phyloP scores from a whole-genome alignment of 768 basidiomycete genomes.

The Cantharellus cinnabarinus region DNA sequence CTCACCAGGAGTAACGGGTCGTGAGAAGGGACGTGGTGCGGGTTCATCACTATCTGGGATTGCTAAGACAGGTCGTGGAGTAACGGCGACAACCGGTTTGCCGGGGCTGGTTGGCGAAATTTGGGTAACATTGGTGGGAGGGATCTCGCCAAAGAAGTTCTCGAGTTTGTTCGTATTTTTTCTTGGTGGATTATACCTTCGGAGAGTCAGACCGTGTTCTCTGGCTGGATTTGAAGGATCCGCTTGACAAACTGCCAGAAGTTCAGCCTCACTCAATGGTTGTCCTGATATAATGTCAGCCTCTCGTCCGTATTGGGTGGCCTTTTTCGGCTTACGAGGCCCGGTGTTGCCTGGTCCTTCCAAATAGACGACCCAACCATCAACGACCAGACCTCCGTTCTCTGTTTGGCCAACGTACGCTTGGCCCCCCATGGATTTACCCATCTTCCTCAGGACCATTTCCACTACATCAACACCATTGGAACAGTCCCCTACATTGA shows the following conservation, averaged over 20 bases:
- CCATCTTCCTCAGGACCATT: conserved; percentile 77
- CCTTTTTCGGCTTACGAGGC: background rate
- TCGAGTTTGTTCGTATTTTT: conserved; percentile 23
- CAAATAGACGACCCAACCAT: conserved; percentile 77
- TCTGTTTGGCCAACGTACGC: conserved; percentile 30
- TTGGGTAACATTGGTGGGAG: conserved; percentile 13
- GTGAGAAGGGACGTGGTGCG: background rate
- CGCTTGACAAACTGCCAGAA: conserved; percentile 67
- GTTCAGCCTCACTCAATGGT: conserved; percentile 60
- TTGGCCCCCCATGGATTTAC: conserved; percentile 26
- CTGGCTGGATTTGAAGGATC: conserved; percentile 59
- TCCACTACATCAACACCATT: conserved; percentile 77
- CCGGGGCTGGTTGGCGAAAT: conserved; percentile 18
- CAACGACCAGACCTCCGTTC: conserved; percentile 58
- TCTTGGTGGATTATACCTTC: conserved; percentile 21
- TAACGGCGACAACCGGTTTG: conserved; percentile 8
- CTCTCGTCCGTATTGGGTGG: background rate
- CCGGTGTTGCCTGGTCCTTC: conserved; percentile 33
- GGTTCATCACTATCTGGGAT: conserved; percentile 1
- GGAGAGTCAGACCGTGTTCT: conserved; percentile 58
- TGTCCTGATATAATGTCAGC: conserved; percentile 26
- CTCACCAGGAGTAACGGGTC: background rate
- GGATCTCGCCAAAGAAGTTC: conserved; percentile 29
- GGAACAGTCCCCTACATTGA: conserved; percentile 62
- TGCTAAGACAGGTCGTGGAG: conserved; percentile 6